Base-by-base conservation (phyloP, 1,139 yeast genomes). In the Pichia cactophila region DNA sequence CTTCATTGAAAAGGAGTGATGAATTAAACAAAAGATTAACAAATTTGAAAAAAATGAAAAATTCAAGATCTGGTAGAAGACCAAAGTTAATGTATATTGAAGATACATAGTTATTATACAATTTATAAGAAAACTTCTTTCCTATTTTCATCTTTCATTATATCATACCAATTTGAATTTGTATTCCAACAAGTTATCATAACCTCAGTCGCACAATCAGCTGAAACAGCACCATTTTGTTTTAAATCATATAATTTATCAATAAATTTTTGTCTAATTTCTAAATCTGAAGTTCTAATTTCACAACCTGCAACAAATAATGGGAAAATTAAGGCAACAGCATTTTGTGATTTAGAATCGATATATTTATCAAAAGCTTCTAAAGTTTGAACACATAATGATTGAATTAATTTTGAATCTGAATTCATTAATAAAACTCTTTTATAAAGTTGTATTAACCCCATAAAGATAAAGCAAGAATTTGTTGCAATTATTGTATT, bases 251-350 rank as follows among this genome's bases (percentile, higher is more conserved):
- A 57, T 52, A 80, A 67, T 51, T 81, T 67, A 1, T 65, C 60
- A 20, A 61, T 52, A 56, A 72, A 77, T 29, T 75, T 40, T 23
- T 29, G 28, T 28, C 33, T 26, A 40, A 28, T 28, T 28, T 40
- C 23, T 28, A 23, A n/a, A 26, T 28, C 33, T 9, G 42, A 40
- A 10, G 28, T 38, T 20, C 23, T 23, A 8, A 38, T 38, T 40
- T 81, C 87, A 65, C 84, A 78, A 5, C 80, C 86, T 45, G 81
- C 79, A 44, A 79, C 71, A 59, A 81, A 81, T 12, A 74, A 60
- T 35, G 82, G 76, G 52, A 80, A 77, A 1, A 79, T 69, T 3
- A 78, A 67, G 56, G 86, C 79, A 4, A 77, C 67, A 37, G 78
- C 80, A 2, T 81, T 79, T 1, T 85, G 73, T 1, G 79, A 69